Conservation (phyloP, 106 monocot species). For the Posidonia australis region DNA sequence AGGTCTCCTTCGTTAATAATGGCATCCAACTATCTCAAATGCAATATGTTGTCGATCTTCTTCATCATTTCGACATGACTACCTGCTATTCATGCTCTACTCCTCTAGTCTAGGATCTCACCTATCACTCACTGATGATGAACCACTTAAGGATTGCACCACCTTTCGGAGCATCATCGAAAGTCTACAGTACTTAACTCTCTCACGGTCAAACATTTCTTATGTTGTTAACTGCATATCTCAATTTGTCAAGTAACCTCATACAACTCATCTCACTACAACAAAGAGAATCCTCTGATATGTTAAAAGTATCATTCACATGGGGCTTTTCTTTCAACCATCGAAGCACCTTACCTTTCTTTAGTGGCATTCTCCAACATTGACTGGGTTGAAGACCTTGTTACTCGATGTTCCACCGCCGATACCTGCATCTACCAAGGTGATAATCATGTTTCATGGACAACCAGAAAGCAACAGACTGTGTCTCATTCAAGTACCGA, state of each 20-base stretch:
- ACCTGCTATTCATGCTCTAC: too few relatives aligned
- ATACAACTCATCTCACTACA: not conserved
- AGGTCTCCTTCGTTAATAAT: not conserved
- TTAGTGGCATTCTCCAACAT: not conserved
- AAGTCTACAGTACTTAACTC: too few relatives aligned
- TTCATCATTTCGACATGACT: too few relatives aligned
- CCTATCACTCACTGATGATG: too few relatives aligned
- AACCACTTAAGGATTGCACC: too few relatives aligned
- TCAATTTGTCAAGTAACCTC: not conserved
- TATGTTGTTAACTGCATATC: not conserved
- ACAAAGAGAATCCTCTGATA: not conserved
- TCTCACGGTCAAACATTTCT: not conserved
- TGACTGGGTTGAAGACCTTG: not conserved
- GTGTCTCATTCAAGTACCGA: not conserved
- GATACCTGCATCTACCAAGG: slow-evolving; percentile 1
- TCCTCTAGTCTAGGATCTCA: too few relatives aligned
- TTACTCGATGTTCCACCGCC: not conserved
- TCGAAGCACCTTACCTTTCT: not conserved
- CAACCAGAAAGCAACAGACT: not conserved
- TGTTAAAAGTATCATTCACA: not conserved
- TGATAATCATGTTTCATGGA: slow-evolving; percentile 8
- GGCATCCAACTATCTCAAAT: too few relatives aligned
- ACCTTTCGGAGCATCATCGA: not conserved
- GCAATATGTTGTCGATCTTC: not conserved
- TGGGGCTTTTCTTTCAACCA: not conserved